Evolutionary conservation across 768 basidiomycete species (phyloP), one percentile per base, ranked within the genome.

Genomic region (Leccinum sublutescens): DNA sequence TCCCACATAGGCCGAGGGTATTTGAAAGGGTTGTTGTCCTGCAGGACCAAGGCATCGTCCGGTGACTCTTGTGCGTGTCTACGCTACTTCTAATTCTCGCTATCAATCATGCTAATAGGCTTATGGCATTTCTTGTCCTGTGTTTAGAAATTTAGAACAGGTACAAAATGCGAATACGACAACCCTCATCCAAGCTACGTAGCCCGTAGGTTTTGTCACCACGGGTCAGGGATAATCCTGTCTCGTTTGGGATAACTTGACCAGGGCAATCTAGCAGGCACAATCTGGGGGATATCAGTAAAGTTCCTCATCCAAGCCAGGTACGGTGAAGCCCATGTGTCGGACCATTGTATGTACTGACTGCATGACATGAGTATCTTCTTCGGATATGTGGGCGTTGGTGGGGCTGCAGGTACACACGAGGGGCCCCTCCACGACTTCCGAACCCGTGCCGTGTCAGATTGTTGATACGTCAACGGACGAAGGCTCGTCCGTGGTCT

Each of bases 201-300:
- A 21, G 14, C 23, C 17, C 12, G 14, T 19, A 23, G 21, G 47
- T 19, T 48, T 48, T n/a, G 12, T 21, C 12, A 21, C 52, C 43
- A 38, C 43, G 48, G 29, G n/a, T 1, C 14, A 11, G 6, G 53
- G 48, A 48, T 43, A n/a, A n/a, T 43, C 40, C 25, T n/a, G 15
- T 45, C 52, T 38, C 11, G 8, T 56, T 54, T 54, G 33, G 48
- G 45, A 51, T 10, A 52, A 40, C 21, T 49, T 5, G 1, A 38
- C 40, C 29, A 66, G 62, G 58, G 12, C 38, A 10, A 55, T n/a
- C 33, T 5, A 43, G 55, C 57, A 67, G 60, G 66, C 50, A 70
- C 59, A 21, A 59, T 58, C 65, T 23, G 19, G 7, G 52, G 34
- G 52, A 27, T 27, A 56, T 52, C 47, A 23, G 61, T 47, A 2